phyloP scores from a whole-genome alignment of 306 rosid genomes.

The Cercis canadensis region DNA sequence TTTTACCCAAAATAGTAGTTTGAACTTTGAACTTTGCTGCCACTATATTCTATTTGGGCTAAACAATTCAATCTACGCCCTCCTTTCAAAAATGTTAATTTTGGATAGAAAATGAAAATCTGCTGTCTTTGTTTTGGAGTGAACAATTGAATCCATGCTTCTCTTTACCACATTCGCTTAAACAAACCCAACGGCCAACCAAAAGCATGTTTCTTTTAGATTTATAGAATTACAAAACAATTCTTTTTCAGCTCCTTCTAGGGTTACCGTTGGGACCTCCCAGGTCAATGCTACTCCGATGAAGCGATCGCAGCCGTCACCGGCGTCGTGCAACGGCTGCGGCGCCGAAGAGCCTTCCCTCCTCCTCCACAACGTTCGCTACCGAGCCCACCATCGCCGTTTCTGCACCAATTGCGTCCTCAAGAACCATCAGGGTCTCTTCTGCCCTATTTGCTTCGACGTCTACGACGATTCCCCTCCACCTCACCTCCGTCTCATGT shows the following conservation, averaged over 20 bases:
- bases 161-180: too few relatives aligned
- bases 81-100: too few relatives aligned
- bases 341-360: conserved; percentile 39
- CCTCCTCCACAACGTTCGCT: conserved; percentile 57
- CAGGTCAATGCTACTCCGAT: conserved; percentile 42
- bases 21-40: too few relatives aligned
- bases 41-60: too few relatives aligned
- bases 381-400: conserved; percentile 40
- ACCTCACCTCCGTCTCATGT: conserved; percentile 60
- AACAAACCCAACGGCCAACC: too few relatives aligned
- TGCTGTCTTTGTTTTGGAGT: too few relatives aligned
- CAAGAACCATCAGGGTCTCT: conserved; percentile 56
- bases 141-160: too few relatives aligned
- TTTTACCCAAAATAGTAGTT: too few relatives aligned
- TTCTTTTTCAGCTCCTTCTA: conserved; percentile 1
- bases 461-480: conserved; percentile 52
- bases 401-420: conserved; percentile 81
- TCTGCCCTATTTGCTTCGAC: conserved; percentile 77
- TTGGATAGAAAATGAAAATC: too few relatives aligned
- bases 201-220: too few relatives aligned
- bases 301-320: conserved; percentile 27
- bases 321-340: conserved; percentile 50
- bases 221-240: too few relatives aligned
- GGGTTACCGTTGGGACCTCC: conserved; percentile 52
- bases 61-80: too few relatives aligned